Conservation (phyloP, 495 filamentous ascomycete genomes). For the Hypoxylon subgilvum region DNA sequence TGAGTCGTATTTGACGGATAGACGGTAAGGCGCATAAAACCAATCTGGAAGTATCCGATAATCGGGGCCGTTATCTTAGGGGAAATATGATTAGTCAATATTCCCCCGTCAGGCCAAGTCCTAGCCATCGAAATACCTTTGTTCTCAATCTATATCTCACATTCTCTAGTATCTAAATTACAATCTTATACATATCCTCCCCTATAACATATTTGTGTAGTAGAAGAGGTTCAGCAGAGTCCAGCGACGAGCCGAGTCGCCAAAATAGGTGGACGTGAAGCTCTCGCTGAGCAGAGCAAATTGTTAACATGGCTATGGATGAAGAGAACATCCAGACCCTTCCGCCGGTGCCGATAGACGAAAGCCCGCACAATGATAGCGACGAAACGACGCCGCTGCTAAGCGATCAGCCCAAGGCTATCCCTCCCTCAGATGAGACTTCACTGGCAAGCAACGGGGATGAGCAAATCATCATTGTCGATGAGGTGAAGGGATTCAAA, state of each 20-base stretch:
- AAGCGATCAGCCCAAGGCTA: slow-evolving; percentile 15
- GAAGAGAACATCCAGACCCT: slow-evolving; percentile 10
- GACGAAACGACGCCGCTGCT: slow-evolving; percentile 38
- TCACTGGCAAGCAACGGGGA: slow-evolving; percentile 15
- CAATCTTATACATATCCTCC: no score
- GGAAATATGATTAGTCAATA: no score
- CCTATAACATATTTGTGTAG: no score
- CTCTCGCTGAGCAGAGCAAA: not conserved
- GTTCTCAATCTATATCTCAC: no score
- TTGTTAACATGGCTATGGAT: slow-evolving; percentile 22
- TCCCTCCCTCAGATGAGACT: slow-evolving; percentile 1
- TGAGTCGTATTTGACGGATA: no score
- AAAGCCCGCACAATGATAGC: not conserved
- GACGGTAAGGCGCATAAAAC: no score
- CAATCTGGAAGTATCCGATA: not conserved
- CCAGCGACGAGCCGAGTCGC: no score
- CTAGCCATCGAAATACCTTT: no score
- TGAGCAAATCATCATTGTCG: slow-evolving; percentile 44
- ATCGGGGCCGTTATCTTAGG: not conserved
- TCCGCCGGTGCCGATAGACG: slow-evolving; percentile 3
- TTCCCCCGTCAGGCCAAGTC: no score
- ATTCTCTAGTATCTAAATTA: no score
- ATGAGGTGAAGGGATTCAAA: slow-evolving; percentile 53
- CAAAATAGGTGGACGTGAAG: not conserved
- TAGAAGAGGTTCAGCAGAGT: no score